Evolutionary conservation across 1,139 yeast genomes (phyloP), one percentile per base, ranked within the genome.

Genomic region (Blastobotrys ciferrii): DNA sequence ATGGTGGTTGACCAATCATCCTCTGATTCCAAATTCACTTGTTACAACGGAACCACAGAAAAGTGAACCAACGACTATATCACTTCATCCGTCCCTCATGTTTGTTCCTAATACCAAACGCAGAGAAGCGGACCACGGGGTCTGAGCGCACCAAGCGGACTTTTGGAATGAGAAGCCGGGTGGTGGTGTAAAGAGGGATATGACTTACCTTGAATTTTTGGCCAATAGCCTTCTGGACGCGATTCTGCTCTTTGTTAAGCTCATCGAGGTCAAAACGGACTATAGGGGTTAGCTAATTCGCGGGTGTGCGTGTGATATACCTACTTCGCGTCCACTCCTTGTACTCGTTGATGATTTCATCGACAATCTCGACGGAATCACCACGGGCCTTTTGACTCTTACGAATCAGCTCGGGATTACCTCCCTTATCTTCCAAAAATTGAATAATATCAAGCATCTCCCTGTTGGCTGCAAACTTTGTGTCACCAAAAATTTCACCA

Each of bases 401-500:
- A 67, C 85, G 85, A 65, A 92, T 88, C 54, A 75, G 74, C 59
- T 89, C 94, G 40, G 98, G 97, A 69, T 89, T 81, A 58, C 98
- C 98, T 53, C 98, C 98, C 72, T 88, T 89, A 67, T 92, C 98
- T 60, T 83, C 95, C 60, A 92, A 81, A 67, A 92, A 92, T 65
- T 87, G 85, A 63, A 84, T 77, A 58, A 92, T 87, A 69, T 91
- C 98, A 72, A 92, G 83, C 98, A 92, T 91, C 45, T 42, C 54
- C 18, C 18, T 20, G 28, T 5, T 23, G 9, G 28, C 28, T 23
- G 9, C 28, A 23, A 23, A 23, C 5, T 17, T 15, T 36, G 39
- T 20, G 39, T 36, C 39, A 36, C 39, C 13, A n/a, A 38, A 42
- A 35, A 38, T 32, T 33, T 17, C 30, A 23, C 14, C 38, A 19